phyloP scores from a whole-genome alignment of 352 stramenopile species.

The Pythium grandisporangium region DNA sequence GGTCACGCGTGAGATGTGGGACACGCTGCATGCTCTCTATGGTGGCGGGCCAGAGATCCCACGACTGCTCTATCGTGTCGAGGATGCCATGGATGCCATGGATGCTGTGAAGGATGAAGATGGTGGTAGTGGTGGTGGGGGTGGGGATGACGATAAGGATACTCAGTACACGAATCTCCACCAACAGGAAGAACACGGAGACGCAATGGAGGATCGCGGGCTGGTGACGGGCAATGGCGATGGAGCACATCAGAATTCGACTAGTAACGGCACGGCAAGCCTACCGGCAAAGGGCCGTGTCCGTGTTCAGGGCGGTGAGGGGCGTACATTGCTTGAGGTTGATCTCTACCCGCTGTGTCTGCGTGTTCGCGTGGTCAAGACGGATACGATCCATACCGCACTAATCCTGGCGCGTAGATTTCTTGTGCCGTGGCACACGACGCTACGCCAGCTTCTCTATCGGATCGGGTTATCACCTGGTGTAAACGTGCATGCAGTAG shows the following conservation, averaged over 20 bases:
- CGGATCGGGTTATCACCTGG: slow-evolving; percentile 41
- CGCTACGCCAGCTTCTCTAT: slow-evolving; percentile 46
- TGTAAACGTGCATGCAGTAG: slow-evolving; percentile 42
- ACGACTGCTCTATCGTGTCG: no score
- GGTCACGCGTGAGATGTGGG: slow-evolving; percentile 31
- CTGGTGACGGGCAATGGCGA: no score
- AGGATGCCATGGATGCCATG: no score
- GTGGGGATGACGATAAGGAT: no score
- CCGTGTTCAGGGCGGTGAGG: slow-evolving; percentile 4
- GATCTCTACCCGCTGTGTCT: slow-evolving; percentile 42
- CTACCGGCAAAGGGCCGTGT: no score
- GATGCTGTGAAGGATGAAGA: neutral
- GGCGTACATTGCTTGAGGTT: slow-evolving; percentile 1
- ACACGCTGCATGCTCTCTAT: slow-evolving; percentile 36
- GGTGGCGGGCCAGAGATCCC: slow-evolving; percentile 45
- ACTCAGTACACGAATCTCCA: neutral
- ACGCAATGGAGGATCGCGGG: no score
- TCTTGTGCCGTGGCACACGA: slow-evolving; percentile 22
- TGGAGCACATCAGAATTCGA: no score
- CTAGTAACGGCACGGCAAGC: no score
- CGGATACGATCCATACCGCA: slow-evolving; percentile 42
- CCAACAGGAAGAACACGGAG: no score
- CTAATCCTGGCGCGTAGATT: slow-evolving; percentile 47
- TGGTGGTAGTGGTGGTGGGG: no score
- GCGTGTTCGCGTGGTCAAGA: slow-evolving; percentile 41